Percentiles rank a stretch among this genome's conserved stretches.
phyloP scores from a whole-genome alignment of 1,139 yeast species.

The Pichia sp. region DNA sequence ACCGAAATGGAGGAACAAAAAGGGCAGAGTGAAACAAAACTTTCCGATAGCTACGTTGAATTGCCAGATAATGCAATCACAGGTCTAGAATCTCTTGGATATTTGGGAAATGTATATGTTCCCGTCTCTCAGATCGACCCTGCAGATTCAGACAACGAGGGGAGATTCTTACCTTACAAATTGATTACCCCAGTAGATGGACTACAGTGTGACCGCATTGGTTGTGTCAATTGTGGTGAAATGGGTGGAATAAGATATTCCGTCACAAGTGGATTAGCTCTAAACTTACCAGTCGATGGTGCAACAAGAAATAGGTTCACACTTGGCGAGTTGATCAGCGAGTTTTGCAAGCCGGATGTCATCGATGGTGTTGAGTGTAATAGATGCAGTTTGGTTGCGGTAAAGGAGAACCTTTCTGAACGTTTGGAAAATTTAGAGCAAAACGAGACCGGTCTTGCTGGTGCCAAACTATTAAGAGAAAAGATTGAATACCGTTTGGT shows the following conservation, averaged over 20 bases:
- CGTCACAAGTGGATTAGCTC: slow-evolving; percentile 74
- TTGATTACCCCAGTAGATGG: slow-evolving; percentile 89
- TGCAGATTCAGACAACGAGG: slow-evolving; percentile 40
- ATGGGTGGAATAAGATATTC: slow-evolving; percentile 87
- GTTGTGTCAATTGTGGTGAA: slow-evolving; percentile 86
- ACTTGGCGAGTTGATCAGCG: slow-evolving; percentile 56
- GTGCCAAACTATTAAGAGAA: slow-evolving; percentile 35
- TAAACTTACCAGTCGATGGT: slow-evolving; percentile 51
- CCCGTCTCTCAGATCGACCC: slow-evolving; percentile 77
- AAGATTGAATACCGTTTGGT: slow-evolving; percentile 50
- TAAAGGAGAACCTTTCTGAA: slow-evolving; percentile 46
- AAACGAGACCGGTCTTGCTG: slow-evolving; percentile 17
- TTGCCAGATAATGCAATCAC: slow-evolving; percentile 29
- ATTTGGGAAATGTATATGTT: slow-evolving; percentile 58
- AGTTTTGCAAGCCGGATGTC: slow-evolving; percentile 77
- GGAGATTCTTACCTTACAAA: slow-evolving; percentile 49
- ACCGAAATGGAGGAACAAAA: too few species aligned
- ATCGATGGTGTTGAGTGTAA: slow-evolving; percentile 93
- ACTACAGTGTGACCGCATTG: slow-evolving; percentile 77
- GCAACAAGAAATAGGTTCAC: slow-evolving; percentile 41
- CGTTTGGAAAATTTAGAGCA: slow-evolving; percentile 37
- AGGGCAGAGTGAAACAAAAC: slow-evolving; percentile 18
- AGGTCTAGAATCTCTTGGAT: slow-evolving; percentile 52
- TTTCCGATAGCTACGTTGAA: slow-evolving; percentile 21
- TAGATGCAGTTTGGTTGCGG: slow-evolving; percentile 74